These are phyloP conservation scores for Aspergillus fischeri DNA, from an alignment of 2,329 filamentous ascomycete genomes.

Conservation along the genomic window DNA sequence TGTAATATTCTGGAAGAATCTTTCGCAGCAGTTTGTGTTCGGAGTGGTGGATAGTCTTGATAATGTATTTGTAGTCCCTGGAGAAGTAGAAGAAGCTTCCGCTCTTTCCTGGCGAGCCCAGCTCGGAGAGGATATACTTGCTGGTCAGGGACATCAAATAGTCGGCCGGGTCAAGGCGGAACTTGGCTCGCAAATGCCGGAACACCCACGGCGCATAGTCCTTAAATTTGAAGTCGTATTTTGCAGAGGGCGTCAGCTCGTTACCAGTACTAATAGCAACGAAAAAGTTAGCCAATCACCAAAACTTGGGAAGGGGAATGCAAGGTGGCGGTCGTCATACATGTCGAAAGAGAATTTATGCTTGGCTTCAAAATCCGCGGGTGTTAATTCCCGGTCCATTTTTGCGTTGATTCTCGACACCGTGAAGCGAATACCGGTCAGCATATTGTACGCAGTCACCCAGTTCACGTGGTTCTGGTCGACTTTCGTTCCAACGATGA, in stretches of 20 bases:
- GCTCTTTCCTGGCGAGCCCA: slow-evolving; percentile 95
- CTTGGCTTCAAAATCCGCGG: slow-evolving; percentile 87
- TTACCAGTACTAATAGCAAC: slow-evolving; percentile 69
- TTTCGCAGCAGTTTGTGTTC: slow-evolving; percentile 56
- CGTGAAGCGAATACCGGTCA: slow-evolving; percentile 95
- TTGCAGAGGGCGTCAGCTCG: slow-evolving; percentile 93
- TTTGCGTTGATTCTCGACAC: slow-evolving; percentile 97
- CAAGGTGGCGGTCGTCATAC: slow-evolving; percentile 50
- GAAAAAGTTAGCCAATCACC: slow-evolving; percentile 16
- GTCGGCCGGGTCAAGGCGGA: slow-evolving; percentile 90
- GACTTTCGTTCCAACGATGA: slow-evolving; percentile 94
- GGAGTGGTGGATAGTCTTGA: slow-evolving; percentile 97
- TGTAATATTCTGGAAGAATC: slow-evolving; percentile 79
- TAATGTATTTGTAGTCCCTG: slow-evolving; percentile 99
- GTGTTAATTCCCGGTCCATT: slow-evolving; percentile 81
- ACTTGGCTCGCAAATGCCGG: slow-evolving; percentile 79
- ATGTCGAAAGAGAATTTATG: slow-evolving; percentile 99
- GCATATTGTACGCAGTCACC: slow-evolving; percentile 98
- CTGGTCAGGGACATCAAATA: slow-evolving; percentile 97
- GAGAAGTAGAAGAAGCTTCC: slow-evolving; percentile 99
- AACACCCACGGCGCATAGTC: slow-evolving; percentile 99
- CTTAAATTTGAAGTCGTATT: slow-evolving; percentile 99
- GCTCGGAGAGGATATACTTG: slow-evolving; percentile 96
- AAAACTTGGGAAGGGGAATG: neutral
- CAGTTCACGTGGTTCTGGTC: slow-evolving; percentile 96